Percentiles rank a stretch among this genome's conserved stretches.
These are phyloP conservation scores for Malassezia psittaci DNA, from an alignment of 1,284 basidiomycete genomes.

Conservation along the genomic window DNA sequence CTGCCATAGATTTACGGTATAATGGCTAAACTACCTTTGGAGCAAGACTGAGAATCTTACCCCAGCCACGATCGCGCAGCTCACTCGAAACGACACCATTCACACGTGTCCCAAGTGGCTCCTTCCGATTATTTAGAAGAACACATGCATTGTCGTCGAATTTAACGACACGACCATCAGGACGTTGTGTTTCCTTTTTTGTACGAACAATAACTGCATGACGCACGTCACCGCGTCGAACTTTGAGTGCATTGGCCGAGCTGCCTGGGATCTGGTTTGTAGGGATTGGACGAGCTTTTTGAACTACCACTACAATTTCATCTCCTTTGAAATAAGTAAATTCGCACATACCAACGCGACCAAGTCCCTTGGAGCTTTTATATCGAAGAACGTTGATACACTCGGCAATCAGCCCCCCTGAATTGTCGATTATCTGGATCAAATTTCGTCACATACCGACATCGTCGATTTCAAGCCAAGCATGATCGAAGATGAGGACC, in stretches of 20 bases:
- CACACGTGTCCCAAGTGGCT: constrained; percentile 90
- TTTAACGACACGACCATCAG: constrained; percentile 74
- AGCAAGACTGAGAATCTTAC: constrained; percentile 82
- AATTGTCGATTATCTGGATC: constrained; percentile 85
- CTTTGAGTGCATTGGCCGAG: constrained; percentile 50
- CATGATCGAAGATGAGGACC: constrained; percentile 21
- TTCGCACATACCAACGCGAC: constrained; percentile 50
- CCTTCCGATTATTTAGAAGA: constrained; percentile 87
- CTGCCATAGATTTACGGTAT: constrained; percentile 3
- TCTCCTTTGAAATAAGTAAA: constrained; percentile 57
- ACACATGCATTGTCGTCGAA: constrained; percentile 99
- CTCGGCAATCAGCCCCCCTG: constrained; percentile 88
- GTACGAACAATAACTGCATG: constrained; percentile 91
- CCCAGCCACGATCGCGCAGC: constrained; percentile 81
- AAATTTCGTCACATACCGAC: constrained; percentile 21
- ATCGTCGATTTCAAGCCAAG: constrained; percentile 47
- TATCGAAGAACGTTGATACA: constrained; percentile 94
- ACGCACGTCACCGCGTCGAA: constrained; percentile 82
- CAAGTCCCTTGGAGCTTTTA: constrained; percentile 72
- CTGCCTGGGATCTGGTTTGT: constrained; percentile 18
- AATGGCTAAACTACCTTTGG: constrained; percentile 61
- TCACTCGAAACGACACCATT: constrained; percentile 86
- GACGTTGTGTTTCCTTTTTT: constrained; percentile 65
- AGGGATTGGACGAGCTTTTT: constrained; percentile 71
- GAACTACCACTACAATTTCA: constrained; percentile 93